Evolutionary conservation across 441 rosid genomes (phyloP).

Genomic region (Pelargonium australe): DNA sequence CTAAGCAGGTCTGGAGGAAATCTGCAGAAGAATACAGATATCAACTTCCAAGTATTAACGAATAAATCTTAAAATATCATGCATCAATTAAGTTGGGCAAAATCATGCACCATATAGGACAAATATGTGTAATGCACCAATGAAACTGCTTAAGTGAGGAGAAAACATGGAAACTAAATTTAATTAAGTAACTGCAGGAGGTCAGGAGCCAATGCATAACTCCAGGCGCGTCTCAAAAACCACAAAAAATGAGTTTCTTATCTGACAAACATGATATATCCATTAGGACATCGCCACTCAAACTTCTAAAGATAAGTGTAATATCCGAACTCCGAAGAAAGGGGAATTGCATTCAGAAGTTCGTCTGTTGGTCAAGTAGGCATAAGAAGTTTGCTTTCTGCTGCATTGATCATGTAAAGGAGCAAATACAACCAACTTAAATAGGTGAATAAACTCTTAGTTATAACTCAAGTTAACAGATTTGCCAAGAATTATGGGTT

Average conservation of each 20-base stretch:
- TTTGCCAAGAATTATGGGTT: too few species aligned
- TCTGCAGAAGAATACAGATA: slow-evolving; percentile 32
- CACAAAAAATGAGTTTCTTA: neutral
- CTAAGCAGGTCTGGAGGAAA: slow-evolving; percentile 58
- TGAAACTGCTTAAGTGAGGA: neutral
- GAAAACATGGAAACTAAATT: neutral
- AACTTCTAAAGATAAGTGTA: neutral
- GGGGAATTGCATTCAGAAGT: too few species aligned
- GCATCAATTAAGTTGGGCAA: neutral
- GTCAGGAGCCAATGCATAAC: neutral
- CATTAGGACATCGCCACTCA: neutral
- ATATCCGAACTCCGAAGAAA: too few species aligned
- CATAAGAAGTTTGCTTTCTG: too few species aligned
- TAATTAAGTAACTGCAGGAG: neutral
- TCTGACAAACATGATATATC: neutral
- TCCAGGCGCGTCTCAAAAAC: neutral
- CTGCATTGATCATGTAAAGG: too few species aligned
- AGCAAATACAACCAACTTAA: too few species aligned
- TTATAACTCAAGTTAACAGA: too few species aligned
- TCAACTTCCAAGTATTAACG: neutral
- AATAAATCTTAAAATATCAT: neutral
- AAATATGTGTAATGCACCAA: neutral
- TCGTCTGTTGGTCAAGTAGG: too few species aligned
- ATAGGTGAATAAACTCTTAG: too few species aligned
- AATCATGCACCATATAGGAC: neutral